Evolutionary conservation across 805 yeast species (phyloP).

Genomic region (Scheffersomyces ergatensis): DNA sequence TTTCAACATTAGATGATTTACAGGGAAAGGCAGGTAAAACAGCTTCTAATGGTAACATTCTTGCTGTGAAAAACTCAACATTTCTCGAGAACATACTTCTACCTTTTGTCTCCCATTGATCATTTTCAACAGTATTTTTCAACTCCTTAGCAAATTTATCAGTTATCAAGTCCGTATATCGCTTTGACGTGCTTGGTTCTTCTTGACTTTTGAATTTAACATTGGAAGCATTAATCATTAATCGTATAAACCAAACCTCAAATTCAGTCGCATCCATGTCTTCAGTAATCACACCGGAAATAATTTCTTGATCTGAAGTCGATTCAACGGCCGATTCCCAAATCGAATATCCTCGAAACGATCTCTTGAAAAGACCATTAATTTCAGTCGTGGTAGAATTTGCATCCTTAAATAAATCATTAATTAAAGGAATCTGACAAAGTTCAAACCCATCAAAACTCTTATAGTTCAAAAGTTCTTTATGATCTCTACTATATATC

Average conservation of each 20-base stretch:
- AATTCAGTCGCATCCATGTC: slow-evolving; percentile 17
- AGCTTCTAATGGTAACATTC: slow-evolving; percentile 48
- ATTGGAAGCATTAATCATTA: slow-evolving; percentile 19
- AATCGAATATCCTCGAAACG: not conserved
- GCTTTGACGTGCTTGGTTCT: not conserved
- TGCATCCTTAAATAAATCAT: not conserved
- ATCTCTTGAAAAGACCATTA: not conserved
- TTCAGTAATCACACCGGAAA: slow-evolving; percentile 27
- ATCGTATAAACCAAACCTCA: slow-evolving; percentile 32
- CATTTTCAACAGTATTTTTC: slow-evolving; percentile 46
- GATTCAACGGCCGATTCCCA: not conserved
- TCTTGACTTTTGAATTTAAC: slow-evolving; percentile 9
- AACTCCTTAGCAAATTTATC: slow-evolving; percentile 44
- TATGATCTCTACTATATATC: slow-evolving; percentile 22
- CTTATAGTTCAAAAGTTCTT: slow-evolving; percentile 11
- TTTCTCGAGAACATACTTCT: slow-evolving; percentile 39
- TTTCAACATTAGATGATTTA: slow-evolving; percentile 55
- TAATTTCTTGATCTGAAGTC: not conserved
- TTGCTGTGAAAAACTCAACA: slow-evolving; percentile 47
- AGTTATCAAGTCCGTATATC: slow-evolving; percentile 19
- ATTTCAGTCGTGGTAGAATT: not conserved
- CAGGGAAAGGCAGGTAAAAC: slow-evolving; percentile 67
- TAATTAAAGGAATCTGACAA: not conserved
- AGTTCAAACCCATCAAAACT: slow-evolving; percentile 2
- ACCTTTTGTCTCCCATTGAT: slow-evolving; percentile 51